Base-by-base conservation (phyloP, 257 asterid species). In the Fraxinus quadrangulata region DNA sequence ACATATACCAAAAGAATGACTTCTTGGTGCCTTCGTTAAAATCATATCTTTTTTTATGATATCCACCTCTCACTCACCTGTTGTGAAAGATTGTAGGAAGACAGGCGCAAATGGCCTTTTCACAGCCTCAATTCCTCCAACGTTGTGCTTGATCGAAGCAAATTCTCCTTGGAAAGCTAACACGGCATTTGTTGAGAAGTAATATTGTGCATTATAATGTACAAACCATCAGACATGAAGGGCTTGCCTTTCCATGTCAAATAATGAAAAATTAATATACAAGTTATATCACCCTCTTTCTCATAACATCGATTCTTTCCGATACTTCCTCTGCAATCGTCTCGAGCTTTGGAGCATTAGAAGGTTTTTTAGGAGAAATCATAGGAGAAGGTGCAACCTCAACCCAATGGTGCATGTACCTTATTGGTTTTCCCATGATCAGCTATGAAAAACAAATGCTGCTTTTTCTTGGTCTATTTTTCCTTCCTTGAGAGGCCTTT, bases 381-480 rank as follows among this genome's bases (percentile, higher is more conserved):
- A 85, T 28, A 11, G 88, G 90, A 2, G 89, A 79, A 1, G 95
- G 92, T 65, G 90, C 92, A 75, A 85, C 89, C 85, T 88, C 92
- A 2, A 83, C 68, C 88, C 80, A 84, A 80, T 85, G 69, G 14
- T 81, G 42, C 59, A 81, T 83, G 72, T 75, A 79, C 67, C 90
- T 74, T 67, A 87, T 33, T 80, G 84, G 81, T 81, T 80, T 88
- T 72, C 77, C 76, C 92, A 88, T 87, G 70, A 72, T 77, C 74
- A 39, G 11, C 23, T 56, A 5, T 19, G 13, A 37, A 30, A 30
- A 59, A 2, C 26, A 61, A 36, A 56, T 39, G 33, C 71, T 24
- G 34, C 70, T 33, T 65, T 39, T 71, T 28, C 51, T 6, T 71
- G 3, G 3, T 4, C 9, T 23, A 11, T 59, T 47, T 39, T 56